Percentiles rank a stretch among this genome's conserved stretches.
Evolutionary conservation across 2,329 filamentous ascomycete genomes (phyloP).

Genomic region (Aspergillus ochraceoroseus): DNA sequence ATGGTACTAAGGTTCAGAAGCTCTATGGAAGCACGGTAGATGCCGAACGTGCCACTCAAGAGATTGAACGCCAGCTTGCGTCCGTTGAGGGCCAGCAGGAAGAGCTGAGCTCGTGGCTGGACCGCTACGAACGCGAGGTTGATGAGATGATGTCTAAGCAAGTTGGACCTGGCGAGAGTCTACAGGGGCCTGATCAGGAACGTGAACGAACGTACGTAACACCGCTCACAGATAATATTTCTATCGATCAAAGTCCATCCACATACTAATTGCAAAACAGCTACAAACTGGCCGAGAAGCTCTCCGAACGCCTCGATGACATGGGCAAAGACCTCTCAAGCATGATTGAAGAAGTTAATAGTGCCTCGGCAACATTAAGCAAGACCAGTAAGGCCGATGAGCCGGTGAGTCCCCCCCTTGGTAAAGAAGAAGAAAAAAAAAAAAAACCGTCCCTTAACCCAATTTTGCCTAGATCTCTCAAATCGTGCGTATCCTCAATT

Average conservation of each 20-base stretch:
- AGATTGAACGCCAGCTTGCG: constrained; percentile 87
- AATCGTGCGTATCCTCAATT: constrained; percentile 91
- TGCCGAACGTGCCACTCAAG: constrained; percentile 83
- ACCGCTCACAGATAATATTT: neutral
- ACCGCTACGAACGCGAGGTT: constrained; percentile 86
- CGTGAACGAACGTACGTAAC: constrained; percentile 73
- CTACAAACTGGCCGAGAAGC: constrained; percentile 88
- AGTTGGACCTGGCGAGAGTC: constrained; percentile 66
- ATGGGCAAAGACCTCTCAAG: constrained; percentile 88
- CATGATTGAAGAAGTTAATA: constrained; percentile 98
- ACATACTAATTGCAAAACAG: constrained; percentile 31
- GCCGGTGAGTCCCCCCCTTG: constrained; percentile 57
- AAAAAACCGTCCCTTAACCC: constrained; percentile 6
- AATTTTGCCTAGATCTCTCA: constrained; percentile 91
- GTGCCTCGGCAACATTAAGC: constrained; percentile 79
- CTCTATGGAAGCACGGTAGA: constrained; percentile 89
- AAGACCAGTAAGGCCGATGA: constrained; percentile 86
- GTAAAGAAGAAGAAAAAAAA: no score
- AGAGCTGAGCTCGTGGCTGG: constrained; percentile 80
- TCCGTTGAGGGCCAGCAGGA: constrained; percentile 89
- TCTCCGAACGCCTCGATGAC: constrained; percentile 83
- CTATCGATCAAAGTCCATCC: neutral
- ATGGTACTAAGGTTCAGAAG: constrained; percentile 90
- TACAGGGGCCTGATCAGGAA: constrained; percentile 89
- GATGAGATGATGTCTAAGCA: constrained; percentile 81